These are phyloP conservation scores for Yamadazyma dendronema DNA, from an alignment of 1,139 yeast genomes.

Conservation along the genomic window DNA sequence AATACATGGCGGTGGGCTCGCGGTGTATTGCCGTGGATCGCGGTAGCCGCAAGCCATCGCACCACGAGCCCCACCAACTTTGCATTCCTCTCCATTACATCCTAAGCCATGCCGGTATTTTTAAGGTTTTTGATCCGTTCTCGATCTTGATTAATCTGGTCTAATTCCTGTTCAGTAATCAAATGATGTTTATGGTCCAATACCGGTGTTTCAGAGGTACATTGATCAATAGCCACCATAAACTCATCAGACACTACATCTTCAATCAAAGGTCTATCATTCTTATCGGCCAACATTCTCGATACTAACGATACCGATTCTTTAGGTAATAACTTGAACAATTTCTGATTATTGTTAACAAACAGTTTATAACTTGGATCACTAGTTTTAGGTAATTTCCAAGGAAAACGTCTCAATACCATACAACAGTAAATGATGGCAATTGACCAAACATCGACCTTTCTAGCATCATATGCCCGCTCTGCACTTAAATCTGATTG, in stretches of 20 bases:
- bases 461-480: constrained; percentile 65
- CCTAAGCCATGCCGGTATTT: constrained; percentile 12
- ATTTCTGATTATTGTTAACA: constrained; percentile 23
- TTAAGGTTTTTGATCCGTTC: constrained; percentile 28
- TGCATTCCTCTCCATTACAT: no score
- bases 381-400: constrained; percentile 66
- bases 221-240: constrained; percentile 26
- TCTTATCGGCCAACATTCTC: constrained; percentile 31
- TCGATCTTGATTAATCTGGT: constrained; percentile 39
- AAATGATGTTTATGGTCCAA: constrained; percentile 54
- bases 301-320: constrained; percentile 33
- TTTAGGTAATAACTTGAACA: constrained; percentile 37
- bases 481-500: constrained; percentile 4
- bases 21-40: no score
- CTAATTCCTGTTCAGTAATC: constrained; percentile 54
- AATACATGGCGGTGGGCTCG: no score
- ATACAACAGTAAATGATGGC: constrained; percentile 78
- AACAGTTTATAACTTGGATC: constrained; percentile 54
- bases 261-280: constrained; percentile 27
- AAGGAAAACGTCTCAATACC: constrained; percentile 70
- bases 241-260: constrained; percentile 32
- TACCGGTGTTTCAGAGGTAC: constrained; percentile 21
- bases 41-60: no score
- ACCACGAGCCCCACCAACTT: no score
- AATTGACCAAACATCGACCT: constrained; percentile 75